Evolutionary conservation across 78 protist species (phyloP).

Genomic region (Dictyostelium capitatum): DNA sequence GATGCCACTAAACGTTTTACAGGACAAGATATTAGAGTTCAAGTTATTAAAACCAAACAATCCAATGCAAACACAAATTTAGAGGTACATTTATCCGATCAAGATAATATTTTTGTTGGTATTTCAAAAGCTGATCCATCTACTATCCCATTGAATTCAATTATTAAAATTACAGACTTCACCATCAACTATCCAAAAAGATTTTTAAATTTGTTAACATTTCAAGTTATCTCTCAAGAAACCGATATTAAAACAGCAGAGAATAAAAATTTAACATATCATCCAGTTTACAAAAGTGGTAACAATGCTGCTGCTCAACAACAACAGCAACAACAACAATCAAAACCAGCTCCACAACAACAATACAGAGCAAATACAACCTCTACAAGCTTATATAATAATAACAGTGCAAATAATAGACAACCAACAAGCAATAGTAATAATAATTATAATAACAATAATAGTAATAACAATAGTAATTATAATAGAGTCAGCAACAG

Average conservation of each 20-base stretch:
- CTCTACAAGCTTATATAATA: not conserved
- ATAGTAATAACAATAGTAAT: not conserved
- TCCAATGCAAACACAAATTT: not conserved
- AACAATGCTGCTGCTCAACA: not conserved
- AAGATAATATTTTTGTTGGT: slow-evolving; percentile 23
- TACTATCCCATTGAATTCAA: not conserved
- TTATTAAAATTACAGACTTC: not conserved
- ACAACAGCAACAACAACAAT: slow-evolving; percentile 43
- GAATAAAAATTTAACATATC: not conserved
- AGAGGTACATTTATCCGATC: slow-evolving; percentile 13
- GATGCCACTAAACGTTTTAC: not conserved
- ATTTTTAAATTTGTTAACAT: not conserved
- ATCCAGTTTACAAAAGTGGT: slow-evolving; percentile 6
- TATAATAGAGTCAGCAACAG: not conserved
- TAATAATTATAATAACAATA: not conserved
- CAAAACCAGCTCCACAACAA: not conserved
- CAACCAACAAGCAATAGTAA: not conserved
- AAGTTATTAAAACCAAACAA: slow-evolving; percentile 21
- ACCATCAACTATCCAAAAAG: slow-evolving; percentile 13
- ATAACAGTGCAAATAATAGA: not conserved
- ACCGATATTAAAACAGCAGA: not conserved
- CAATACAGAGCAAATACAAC: not conserved
- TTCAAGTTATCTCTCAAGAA: not conserved
- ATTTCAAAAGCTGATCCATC: not conserved
- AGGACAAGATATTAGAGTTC: not conserved